Evolutionary conservation across 257 asterid species (phyloP), one percentile per base, ranked within the genome.

Genomic region (Solanum appendiculatum): DNA sequence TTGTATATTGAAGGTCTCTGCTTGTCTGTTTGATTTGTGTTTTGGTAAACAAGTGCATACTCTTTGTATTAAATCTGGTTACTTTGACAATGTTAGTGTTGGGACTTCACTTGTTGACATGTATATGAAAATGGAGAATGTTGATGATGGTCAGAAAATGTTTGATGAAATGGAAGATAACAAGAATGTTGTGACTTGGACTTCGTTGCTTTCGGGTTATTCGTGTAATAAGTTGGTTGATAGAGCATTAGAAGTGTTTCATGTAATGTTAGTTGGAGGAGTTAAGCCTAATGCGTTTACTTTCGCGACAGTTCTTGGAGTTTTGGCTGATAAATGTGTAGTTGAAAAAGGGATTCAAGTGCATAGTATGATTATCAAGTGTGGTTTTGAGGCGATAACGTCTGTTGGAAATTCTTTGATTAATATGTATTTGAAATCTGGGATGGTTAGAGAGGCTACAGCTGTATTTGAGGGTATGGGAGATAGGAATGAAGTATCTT

Each of bases 131-230:
- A 92, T 86, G 48, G 94, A 88, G 68, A 90, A 88, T 46, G 86
- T 94, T 84, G 87, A 80, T 56, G 92, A 90, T 3, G 98, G 96
- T 39, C 90, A 91, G 92, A 91, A 81, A 86, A 90, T 94, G 89
- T 97, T 97, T 87, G 93, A 93, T 56, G 98, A 94, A 87, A 91
- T 95, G 90, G 90, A 33, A 29, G 94, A 90, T 63, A 63, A 63
- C 82, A 96, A 89, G 93, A 97, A 97, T 80, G 98, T 94, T 3
- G 96, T 97, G 82, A 94, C 98, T 44, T 97, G 98, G 98, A 97
- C 99, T 33, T 93, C 99, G 3, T 90, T 97, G 69, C 93, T 94
- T 15, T 88, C 94, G 0, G 98, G 98, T 73, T 97, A 92, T 88
- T 91, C 96, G 7, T 86, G 88, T 85, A 92, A 91, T 82, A 90